These are phyloP conservation scores for Tylopilus sp. DNA, from an alignment of 768 basidiomycete genomes.

Conservation along the genomic window DNA sequence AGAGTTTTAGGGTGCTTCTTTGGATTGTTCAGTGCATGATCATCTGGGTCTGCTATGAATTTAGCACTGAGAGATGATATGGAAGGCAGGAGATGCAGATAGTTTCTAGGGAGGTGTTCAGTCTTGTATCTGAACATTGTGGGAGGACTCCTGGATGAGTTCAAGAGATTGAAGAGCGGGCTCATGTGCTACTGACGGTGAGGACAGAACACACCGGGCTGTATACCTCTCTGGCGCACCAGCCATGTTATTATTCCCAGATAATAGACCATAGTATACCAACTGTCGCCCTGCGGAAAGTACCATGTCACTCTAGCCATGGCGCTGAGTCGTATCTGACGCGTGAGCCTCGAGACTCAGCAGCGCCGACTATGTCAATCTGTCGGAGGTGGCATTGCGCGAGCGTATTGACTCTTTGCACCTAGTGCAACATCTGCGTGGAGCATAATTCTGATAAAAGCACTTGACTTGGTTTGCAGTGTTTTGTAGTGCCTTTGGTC, in stretches of 20 bases:
- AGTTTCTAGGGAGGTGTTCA: conserved; percentile 1
- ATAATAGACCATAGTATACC: background rate
- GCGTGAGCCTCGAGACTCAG: too few species aligned
- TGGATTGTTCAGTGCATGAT: background rate
- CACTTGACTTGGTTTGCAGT: too few species aligned
- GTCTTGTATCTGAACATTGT: background rate
- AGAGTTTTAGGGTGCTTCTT: background rate
- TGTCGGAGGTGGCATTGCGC: too few species aligned
- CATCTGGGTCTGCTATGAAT: conserved; percentile 1
- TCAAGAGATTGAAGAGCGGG: background rate
- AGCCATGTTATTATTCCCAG: background rate
- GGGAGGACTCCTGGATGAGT: background rate
- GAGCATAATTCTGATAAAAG: too few species aligned
- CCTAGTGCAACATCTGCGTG: too few species aligned
- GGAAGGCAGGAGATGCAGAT: background rate
- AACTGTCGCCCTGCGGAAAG: background rate
- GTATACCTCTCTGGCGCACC: background rate
- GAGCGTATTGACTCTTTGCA: too few species aligned
- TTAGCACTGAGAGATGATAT: background rate
- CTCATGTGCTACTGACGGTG: background rate
- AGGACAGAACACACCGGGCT: background rate
- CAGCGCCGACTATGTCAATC: too few species aligned
- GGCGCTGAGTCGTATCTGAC: background rate
- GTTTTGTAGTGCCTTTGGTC: too few species aligned
- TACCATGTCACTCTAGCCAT: background rate